Evolutionary conservation across 2,329 filamentous ascomycete genomes (phyloP), one percentile per base, ranked within the genome.

Genomic region (Fusarium humuli): DNA sequence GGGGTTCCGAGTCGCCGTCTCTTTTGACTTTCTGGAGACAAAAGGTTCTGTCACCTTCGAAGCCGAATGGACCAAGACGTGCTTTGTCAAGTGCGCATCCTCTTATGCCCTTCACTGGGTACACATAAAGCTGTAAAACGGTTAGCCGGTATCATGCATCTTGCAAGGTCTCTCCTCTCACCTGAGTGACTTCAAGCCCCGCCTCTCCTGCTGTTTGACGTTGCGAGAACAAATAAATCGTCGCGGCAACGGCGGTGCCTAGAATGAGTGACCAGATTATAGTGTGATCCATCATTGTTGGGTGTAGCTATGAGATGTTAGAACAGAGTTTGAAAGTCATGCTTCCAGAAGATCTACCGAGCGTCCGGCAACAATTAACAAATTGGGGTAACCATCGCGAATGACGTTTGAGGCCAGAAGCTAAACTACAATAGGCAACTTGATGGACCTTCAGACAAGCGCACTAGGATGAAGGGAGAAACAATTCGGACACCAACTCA

Each of bases 1-100:
- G 60, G 13, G 53, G 3, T 0, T 53, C 44, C 0, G 57, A 48
- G 1, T 46, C 11, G 4, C 40, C 46, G 5, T 69, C 49, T 18
- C 62, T 62, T 14, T 20, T 34, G 8, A 75, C 58, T 11, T 62
- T 75, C 52, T 75, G 73, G 6, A 75, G 29, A 14, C 66, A 70
- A 20, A 75, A 75, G 0, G 73, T 75, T 13, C 73, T 68, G 4
- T 75, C 73, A 2, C 73, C 73, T 6, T 71, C 54, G 2, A 75
- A 52, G 0, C 73, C 73, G n/a, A 69, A 71, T 2, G 52, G 56
- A 0, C 73, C 58, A 0, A 75, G 45, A 0, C 34, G 49, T 5
- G 71, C 73, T 46, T 64, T 62, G 0, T 37, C 44, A 6, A 75
- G 6, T 3, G 67, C 27, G 10, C 49, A 73, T 3, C 73, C 73